Evolutionary conservation across 2,329 filamentous ascomycete species (phyloP).

Genomic region (Colletotrichum sp.): DNA sequence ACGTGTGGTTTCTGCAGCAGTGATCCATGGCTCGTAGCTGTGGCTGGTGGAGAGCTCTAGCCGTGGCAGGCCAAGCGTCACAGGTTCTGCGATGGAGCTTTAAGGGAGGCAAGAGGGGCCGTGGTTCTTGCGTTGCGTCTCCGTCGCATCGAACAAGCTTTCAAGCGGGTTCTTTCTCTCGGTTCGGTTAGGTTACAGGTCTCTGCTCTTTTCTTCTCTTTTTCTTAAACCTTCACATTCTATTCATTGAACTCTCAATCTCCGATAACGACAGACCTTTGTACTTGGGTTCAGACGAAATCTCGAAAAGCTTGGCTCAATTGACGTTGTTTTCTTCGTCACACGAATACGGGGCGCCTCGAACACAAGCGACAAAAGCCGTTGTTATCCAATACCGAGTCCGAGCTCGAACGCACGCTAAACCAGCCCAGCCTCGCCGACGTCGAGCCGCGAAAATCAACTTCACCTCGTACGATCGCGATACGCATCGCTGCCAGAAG

Average conservation of each 20-base stretch:
- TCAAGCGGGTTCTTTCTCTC: constrained; percentile 15
- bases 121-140: background rate
- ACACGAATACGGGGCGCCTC: background rate
- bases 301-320: background rate
- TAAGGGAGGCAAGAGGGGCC: background rate
- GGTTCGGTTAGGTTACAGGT: background rate
- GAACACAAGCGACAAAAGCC: background rate
- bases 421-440: background rate
- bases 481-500: background rate
- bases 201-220: background rate
- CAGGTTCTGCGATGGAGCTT: constrained; percentile 7
- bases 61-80: constrained; percentile 1
- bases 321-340: background rate
- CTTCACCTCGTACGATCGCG: background rate
- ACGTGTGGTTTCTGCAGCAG: constrained; percentile 3
- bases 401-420: constrained; percentile 9
- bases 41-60: constrained; percentile 18
- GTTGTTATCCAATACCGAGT: background rate
- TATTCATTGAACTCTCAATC: background rate
- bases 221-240: background rate
- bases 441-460: background rate
- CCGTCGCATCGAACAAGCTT: constrained; percentile 15
- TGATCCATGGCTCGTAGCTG: background rate
- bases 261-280: background rate
- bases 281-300: background rate